phyloP scores from a whole-genome alignment of 805 yeast species.

The Yamadazyma laniorum region DNA sequence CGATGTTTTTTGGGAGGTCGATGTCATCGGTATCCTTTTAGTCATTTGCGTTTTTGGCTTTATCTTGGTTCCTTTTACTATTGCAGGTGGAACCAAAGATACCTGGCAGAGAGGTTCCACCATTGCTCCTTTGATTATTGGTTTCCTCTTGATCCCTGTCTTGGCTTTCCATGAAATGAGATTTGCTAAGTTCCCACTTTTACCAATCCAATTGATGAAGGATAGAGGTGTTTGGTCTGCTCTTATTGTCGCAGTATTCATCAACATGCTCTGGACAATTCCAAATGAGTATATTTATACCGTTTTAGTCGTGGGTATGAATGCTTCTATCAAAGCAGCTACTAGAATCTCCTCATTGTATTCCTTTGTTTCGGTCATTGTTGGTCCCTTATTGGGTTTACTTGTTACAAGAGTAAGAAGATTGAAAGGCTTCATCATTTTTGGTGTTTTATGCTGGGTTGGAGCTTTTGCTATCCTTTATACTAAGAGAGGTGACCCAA shows the following conservation, averaged over 20 bases:
- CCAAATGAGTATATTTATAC: slow-evolving; percentile 70
- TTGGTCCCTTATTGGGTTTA: slow-evolving; percentile 59
- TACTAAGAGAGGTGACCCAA: slow-evolving; percentile 52
- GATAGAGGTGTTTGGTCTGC: slow-evolving; percentile 79
- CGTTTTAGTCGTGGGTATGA: slow-evolving; percentile 61
- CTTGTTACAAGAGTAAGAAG: slow-evolving; percentile 49
- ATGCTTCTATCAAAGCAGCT: slow-evolving; percentile 60
- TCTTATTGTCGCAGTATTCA: slow-evolving; percentile 53
- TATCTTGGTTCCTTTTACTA: slow-evolving; percentile 67
- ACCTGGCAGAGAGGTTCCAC: slow-evolving; percentile 61
- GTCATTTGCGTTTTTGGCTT: slow-evolving; percentile 59
- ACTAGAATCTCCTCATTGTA: slow-evolving; percentile 60
- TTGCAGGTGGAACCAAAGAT: slow-evolving; percentile 60
- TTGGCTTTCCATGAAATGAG: slow-evolving; percentile 59
- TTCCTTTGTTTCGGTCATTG: slow-evolving; percentile 62
- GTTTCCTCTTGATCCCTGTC: slow-evolving; percentile 58
- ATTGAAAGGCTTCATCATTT: slow-evolving; percentile 57
- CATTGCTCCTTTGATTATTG: slow-evolving; percentile 69
- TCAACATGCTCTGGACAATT: slow-evolving; percentile 65
- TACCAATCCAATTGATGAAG: slow-evolving; percentile 56
- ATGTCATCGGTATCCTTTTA: slow-evolving; percentile 59
- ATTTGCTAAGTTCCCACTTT: slow-evolving; percentile 58
- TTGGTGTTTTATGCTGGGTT: slow-evolving; percentile 59
- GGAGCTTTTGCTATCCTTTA: slow-evolving; percentile 59
- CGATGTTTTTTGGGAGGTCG: slow-evolving; percentile 61